phyloP scores from a whole-genome alignment of 2,329 filamentous ascomycete genomes.

The Pseudohalonectria lignicola region DNA sequence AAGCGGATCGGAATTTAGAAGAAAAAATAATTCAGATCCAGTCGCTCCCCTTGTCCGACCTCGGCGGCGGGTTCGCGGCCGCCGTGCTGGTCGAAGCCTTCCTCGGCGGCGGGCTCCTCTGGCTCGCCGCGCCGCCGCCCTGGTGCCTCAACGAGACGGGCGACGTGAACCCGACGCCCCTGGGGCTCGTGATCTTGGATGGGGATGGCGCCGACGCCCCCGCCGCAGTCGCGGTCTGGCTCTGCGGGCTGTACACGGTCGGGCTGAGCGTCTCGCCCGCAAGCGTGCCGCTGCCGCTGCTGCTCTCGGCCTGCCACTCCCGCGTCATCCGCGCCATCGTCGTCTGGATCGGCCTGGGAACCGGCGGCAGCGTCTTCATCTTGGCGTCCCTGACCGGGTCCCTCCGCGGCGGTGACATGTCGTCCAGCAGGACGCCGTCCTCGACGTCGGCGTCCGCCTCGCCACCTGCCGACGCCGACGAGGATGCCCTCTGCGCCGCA shows the following conservation, averaged over 20 bases:
- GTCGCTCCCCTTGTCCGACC: constrained; percentile 6
- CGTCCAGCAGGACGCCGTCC: constrained; percentile 5
- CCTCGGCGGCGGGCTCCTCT: constrained; percentile 1
- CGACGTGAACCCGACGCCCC: constrained; percentile 28
- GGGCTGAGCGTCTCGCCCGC: constrained; percentile 34
- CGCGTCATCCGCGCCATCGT: constrained; percentile 12
- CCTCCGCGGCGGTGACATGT: constrained; percentile 12
- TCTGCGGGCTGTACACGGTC: constrained; percentile 37
- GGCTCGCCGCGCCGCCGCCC: constrained; percentile 3
- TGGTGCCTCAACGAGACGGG: constrained; percentile 13
- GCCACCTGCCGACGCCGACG: neutral
- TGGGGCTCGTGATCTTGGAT: constrained; percentile 28
- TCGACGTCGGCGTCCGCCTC: constrained; percentile 4
- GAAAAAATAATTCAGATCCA: constrained; percentile 9
- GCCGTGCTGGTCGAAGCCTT: neutral
- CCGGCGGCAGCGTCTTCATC: constrained; percentile 26
- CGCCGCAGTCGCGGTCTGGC: constrained; percentile 8
- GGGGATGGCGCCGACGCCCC: neutral
- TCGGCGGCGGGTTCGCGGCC: constrained; percentile 3
- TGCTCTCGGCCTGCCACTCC: constrained; percentile 9
- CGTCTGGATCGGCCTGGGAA: constrained; percentile 13
- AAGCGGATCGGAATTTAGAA: neutral
- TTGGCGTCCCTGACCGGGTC: constrained; percentile 18
- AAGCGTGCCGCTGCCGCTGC: constrained; percentile 9
- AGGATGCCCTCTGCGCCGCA: neutral